Evolutionary conservation across 2,329 filamentous ascomycete genomes (phyloP), one percentile per base, ranked within the genome.

Genomic region (Beauveria rudraprayagi): DNA sequence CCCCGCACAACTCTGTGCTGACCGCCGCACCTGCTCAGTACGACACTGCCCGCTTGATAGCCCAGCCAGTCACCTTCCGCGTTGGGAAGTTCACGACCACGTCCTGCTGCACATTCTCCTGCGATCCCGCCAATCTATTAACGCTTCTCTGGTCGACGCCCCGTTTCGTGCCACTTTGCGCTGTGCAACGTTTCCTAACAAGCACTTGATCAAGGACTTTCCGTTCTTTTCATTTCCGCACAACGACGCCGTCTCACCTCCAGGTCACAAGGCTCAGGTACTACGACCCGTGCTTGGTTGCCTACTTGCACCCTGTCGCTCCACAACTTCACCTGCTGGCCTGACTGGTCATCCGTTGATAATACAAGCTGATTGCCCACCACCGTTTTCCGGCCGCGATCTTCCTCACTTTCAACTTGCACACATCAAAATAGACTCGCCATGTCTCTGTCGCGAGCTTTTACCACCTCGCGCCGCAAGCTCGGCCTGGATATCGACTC

Each of bases 391-490:
- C 43, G 34, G 37, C 37, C 56, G 22, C 48, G 10, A 46, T 43
- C 17, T 19, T 41, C n/a, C 19, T 48, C 26, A 30, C 41, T 16
- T 6, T 7, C 44, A 30, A 14, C n/a, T 34, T 47, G 11, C 17
- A 16, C 24, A 34, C 14, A 17, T 28, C 51, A 55, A 48, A 19
- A 11, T 17, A 40, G n/a, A 16, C n/a, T 52, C 48, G 60, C 41
- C 65, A 81, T 79, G 71, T 80, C 80, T 80, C 77, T 92, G 67
- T 82, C 86, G 57, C 83, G 89, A 70, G 88, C 88, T 62, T 89
- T 92, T 72, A 87, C 84, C 43, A 89, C 86, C 67, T 83, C 85
- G 73, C 84, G 86, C 74, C 78, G 77, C 66, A 89, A 85, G 77
- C 63, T 70, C 61, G 80, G 83, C 67, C 75, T 76, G 63, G 70